Conservation (phyloP, 2,329 filamentous ascomycete species). For the Alternaria sp. region DNA sequence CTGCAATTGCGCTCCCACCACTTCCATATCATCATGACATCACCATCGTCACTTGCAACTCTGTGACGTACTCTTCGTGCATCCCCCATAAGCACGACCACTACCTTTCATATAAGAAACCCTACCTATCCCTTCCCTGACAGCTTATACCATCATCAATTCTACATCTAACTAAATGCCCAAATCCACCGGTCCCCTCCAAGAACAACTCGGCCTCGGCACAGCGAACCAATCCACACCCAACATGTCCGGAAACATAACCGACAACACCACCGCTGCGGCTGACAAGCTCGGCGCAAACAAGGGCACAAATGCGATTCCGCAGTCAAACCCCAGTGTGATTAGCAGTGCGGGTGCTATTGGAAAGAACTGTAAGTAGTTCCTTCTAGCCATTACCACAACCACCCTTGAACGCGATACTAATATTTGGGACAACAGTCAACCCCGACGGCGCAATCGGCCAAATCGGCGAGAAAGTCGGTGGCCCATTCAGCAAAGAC, state of each 20-base stretch:
- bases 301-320: constrained; percentile 40
- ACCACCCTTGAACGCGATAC: no score
- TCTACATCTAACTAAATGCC: constrained; percentile 26
- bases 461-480: constrained; percentile 58
- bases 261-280: constrained; percentile 25
- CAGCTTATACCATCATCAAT: no score
- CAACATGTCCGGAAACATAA: constrained; percentile 19
- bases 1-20: not conserved
- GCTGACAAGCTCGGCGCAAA: constrained; percentile 39
- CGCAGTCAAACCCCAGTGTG: constrained; percentile 42
- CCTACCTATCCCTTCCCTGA: no score
- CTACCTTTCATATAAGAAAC: not conserved
- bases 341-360: constrained; percentile 60
- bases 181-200: constrained; percentile 32
- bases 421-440: constrained; percentile 29
- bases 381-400: no score
- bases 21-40: constrained; percentile 28
- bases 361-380: constrained; percentile 50
- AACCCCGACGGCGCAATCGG: constrained; percentile 59
- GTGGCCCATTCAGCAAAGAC: constrained; percentile 53
- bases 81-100: not conserved
- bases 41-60: constrained; percentile 8
- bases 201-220: constrained; percentile 24
- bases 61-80: constrained; percentile 10
- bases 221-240: constrained; percentile 14